phyloP scores from a whole-genome alignment of 306 rosid species.

The cucumber (Cucumis sativus) region DNA sequence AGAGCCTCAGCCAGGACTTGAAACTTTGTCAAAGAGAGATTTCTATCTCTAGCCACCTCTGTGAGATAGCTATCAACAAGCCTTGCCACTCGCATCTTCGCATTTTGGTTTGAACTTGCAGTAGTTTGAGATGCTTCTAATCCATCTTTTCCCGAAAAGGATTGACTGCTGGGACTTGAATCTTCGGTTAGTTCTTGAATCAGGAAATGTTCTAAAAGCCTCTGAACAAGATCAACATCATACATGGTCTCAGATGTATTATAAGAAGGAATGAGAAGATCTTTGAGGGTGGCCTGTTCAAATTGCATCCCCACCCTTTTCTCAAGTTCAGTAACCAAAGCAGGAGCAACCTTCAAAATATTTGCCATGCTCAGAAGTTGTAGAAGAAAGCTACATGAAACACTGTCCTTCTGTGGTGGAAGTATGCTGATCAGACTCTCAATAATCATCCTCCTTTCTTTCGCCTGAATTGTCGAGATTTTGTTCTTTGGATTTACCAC shows the following conservation, averaged over 20 bases:
- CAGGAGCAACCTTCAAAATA: constrained; percentile 77
- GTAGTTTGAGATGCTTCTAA: constrained; percentile 25
- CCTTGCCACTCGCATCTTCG: constrained; percentile 90
- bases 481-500: constrained; percentile 51
- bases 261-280: constrained; percentile 70
- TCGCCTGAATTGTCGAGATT: constrained; percentile 40
- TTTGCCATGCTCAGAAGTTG: constrained; percentile 80
- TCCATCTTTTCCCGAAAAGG: constrained; percentile 38
- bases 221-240: constrained; percentile 91
- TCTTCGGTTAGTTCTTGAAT: constrained; percentile 77
- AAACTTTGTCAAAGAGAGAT: constrained; percentile 88
- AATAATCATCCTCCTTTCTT: constrained; percentile 69
- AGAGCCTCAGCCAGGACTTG: constrained; percentile 97
- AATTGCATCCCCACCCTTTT: constrained; percentile 97
- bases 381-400: constrained; percentile 86
- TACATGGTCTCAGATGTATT: constrained; percentile 55
- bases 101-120: constrained; percentile 24
- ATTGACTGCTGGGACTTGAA: constrained; percentile 50
- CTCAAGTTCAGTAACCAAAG: constrained; percentile 80
- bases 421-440: constrained; percentile 93
- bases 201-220: constrained; percentile 87
- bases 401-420: constrained; percentile 91
- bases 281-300: constrained; percentile 70
- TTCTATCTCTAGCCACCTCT: constrained; percentile 83
- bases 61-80: constrained; percentile 98